A percentile compares a stretch with the other conserved stretches of the same genome.
Conservation (phyloP, 225 moss, liverwort and hornwort species). For the Sphagnum contortum region DNA sequence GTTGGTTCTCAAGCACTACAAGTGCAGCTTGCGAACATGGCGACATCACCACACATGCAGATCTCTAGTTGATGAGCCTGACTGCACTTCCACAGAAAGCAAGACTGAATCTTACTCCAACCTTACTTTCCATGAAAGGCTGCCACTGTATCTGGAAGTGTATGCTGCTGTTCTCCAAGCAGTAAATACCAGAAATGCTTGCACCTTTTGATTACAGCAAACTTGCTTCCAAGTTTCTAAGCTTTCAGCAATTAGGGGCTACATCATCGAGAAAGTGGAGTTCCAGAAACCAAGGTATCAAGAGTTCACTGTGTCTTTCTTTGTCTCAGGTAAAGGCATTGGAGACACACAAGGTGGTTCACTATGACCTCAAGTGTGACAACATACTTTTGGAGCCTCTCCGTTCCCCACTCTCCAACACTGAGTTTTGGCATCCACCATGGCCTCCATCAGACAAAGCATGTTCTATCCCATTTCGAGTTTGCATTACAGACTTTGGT, state of each 20-base stretch:
- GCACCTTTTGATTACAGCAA: too few relatives aligned
- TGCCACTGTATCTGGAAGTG: constrained; percentile 68
- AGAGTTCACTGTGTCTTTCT: background rate
- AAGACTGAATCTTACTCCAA: background rate
- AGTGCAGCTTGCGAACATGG: constrained; percentile 73
- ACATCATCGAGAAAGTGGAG: too few relatives aligned
- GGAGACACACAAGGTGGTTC: constrained; percentile 74
- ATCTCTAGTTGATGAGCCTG: background rate
- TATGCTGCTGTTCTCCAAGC: constrained; percentile 68
- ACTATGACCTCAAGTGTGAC: constrained; percentile 94
- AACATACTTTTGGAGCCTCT: constrained; percentile 75
- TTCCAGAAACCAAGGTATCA: too few relatives aligned
- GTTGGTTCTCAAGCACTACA: constrained; percentile 82
- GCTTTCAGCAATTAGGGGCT: too few relatives aligned
- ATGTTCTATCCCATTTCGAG: constrained; percentile 47
- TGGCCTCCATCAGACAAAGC: constrained; percentile 38
- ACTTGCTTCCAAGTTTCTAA: too few relatives aligned
- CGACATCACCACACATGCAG: constrained; percentile 22
- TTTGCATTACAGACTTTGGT: constrained; percentile 86
- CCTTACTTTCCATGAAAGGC: constrained; percentile 15
- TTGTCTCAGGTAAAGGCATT: constrained; percentile 66
- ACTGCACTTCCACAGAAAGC: constrained; percentile 1
- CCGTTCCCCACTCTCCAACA: constrained; percentile 16
- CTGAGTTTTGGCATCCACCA: constrained; percentile 74
- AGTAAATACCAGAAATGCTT: constrained; percentile 18